Evolutionary conservation across 2,329 filamentous ascomycete species (phyloP), one percentile per base, ranked within the genome.

Genomic region (Dothiorella sarmentorum): DNA sequence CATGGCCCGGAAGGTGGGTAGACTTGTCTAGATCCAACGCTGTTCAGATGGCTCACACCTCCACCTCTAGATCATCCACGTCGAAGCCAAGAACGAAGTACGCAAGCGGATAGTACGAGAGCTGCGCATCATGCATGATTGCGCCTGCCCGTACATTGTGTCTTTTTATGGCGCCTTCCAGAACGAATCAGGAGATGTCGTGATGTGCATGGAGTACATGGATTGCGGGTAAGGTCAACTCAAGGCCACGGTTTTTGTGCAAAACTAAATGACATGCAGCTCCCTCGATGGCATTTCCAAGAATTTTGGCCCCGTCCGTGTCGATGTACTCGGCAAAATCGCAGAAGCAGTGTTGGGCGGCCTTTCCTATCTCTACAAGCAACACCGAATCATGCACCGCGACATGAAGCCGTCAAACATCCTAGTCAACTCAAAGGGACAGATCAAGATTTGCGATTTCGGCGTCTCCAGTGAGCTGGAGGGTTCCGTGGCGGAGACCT

Each of bases 181-280:
- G 69, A 97, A 96, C 71, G 90, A 95, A 70, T 91, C 91, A 62
- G 93, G 95, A 71, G 94, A 99, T 77, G 95, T 99, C 60, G 95
- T 97, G 67, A 93, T 99, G 87, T 99, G 94, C 75, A 99, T 99
- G 94, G 94, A 99, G 74, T 97, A 99, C 73, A 96, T 96, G 91
- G 94, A 99, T 75, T 91, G 93, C 72, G 94, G 94, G 94, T 97
- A 82, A 75, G 90, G 37, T 35, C 13, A 10, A 15, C 24, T 29
- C 29, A 27, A 31, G 55, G 26, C 17, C 38, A 6, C 17, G n/a
- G 27, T 17, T 18, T 20, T 24, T 24, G 26, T 13, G 9, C 10
- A 33, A 27, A 2, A 6, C 45, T 58, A 44, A 58, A 22, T 10
- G 26, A 20, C 33, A 20, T 11, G 2, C 71, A 97, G 94, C 53